Evolutionary conservation across 768 basidiomycete species (phyloP), one percentile per base, ranked within the genome.

Genomic region (Boletus coccyginus): DNA sequence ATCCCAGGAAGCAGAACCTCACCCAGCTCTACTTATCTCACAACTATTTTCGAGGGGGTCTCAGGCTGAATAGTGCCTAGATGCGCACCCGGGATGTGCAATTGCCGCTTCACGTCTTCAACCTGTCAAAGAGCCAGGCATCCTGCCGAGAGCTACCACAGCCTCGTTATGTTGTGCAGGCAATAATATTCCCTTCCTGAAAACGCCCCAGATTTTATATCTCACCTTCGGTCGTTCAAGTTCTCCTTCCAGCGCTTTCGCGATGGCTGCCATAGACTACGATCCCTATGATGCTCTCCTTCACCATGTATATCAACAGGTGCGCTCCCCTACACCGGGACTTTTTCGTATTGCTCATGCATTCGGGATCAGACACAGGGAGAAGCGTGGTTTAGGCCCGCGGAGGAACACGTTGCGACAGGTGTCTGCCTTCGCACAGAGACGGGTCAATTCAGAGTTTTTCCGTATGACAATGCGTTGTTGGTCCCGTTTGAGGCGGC

Each of bases 381-480:
- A 11, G 87, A 90, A 63, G 84, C 87, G 1, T 92, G 90, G 90
- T 91, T 91, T 71, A 90, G 90, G 68, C 88, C 90, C 16, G 81
- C 87, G 4, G 87, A 87, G 64, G 89, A 91, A 69, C 85, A 84
- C 59, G 75, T 90, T 41, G 82, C 87, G 44, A 86, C 85, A 0
- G 90, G 90, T 51, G 88, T 92, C 61, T 91, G 87, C 64, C 73
- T 91, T 42, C 79, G 90, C 59, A 81, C 88, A 8, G 82, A 84
- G 42, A 74, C 80, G 9, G 83, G 84, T 38, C 76, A 81, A 31
- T 92, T 87, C 72, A 82, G 92, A 50, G 82, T 88, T 39, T 94
- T 92, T 65, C 92, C 92, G 7, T 92, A 92, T 60, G 83, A 92
- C 66, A 91, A 90, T 69, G 78, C 75, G 24, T 82, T 81, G 64